These are phyloP conservation scores for Maudiozyma bulderi DNA, from an alignment of 805 yeast species.

Conservation along the genomic window DNA sequence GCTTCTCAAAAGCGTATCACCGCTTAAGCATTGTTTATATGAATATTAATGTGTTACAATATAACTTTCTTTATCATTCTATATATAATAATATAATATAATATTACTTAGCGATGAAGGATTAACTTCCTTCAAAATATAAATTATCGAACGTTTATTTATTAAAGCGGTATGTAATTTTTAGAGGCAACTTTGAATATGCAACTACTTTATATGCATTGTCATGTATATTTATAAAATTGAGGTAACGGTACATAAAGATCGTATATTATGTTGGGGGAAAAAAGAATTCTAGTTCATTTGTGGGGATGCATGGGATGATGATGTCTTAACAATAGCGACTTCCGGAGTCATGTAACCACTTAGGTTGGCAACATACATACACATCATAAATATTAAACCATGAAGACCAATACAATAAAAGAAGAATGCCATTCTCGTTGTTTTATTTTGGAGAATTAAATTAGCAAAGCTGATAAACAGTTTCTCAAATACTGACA, in stretches of 20 bases:
- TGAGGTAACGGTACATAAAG: not conserved
- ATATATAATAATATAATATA: slow-evolving; percentile 1
- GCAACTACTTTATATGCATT: no score
- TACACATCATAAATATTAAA: slow-evolving; percentile 54
- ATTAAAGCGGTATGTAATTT: no score
- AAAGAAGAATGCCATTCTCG: slow-evolving; percentile 60
- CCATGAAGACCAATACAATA: slow-evolving; percentile 72
- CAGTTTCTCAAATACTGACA: slow-evolving; percentile 73
- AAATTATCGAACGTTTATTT: no score
- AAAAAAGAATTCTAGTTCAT: not conserved
- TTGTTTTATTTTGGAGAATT: slow-evolving; percentile 61
- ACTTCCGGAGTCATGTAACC: slow-evolving; percentile 39
- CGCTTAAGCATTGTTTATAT: slow-evolving; percentile 35
- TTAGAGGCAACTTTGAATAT: no score
- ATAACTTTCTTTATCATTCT: not conserved
- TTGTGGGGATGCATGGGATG: not conserved
- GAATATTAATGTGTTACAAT: slow-evolving; percentile 1
- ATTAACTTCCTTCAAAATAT: not conserved
- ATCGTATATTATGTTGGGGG: not conserved
- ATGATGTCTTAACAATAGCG: slow-evolving; percentile 18
- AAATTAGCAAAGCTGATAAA: slow-evolving; percentile 63
- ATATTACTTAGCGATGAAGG: not conserved
- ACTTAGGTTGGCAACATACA: slow-evolving; percentile 41
- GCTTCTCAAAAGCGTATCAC: slow-evolving; percentile 81
- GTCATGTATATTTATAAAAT: not conserved